Percentiles rank a stretch among this genome's conserved stretches.
These are phyloP conservation scores for Solanum neorickii DNA, from an alignment of 257 asterid genomes.

Conservation along the genomic window DNA sequence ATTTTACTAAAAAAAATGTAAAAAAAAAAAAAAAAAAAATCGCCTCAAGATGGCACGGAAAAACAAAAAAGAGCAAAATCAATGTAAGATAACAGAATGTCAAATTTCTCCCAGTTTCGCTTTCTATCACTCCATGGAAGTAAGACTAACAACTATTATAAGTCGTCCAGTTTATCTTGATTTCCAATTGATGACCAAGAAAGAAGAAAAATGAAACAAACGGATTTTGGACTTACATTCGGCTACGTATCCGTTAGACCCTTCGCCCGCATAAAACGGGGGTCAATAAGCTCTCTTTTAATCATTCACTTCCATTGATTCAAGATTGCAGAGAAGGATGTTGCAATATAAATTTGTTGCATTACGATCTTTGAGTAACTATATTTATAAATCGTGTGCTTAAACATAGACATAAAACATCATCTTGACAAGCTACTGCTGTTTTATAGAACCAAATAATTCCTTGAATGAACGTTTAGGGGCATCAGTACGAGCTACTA, in stretches of 20 bases:
- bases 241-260: too few species aligned
- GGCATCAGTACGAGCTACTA: slow-evolving; percentile 74
- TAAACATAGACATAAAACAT: background rate
- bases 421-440: slow-evolving; percentile 19
- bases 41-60: too few species aligned
- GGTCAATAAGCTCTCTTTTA: background rate
- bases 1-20: background rate
- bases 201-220: too few species aligned
- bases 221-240: too few species aligned
- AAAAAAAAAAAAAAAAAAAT: too few species aligned
- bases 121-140: too few species aligned
- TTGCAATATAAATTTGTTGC: background rate
- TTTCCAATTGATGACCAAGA: too few species aligned
- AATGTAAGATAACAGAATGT: too few species aligned
- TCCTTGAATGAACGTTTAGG: slow-evolving; percentile 67
- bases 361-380: background rate
- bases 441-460: slow-evolving; percentile 62
- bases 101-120: too few species aligned
- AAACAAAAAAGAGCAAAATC: too few species aligned
- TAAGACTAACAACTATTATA: too few species aligned
- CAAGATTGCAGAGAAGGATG: background rate
- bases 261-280: background rate
- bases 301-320: background rate
- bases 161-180: too few species aligned
- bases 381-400: background rate